Conservation (phyloP, 768 basidiomycete genomes). For the Tylopilus rubrobrunneus region DNA sequence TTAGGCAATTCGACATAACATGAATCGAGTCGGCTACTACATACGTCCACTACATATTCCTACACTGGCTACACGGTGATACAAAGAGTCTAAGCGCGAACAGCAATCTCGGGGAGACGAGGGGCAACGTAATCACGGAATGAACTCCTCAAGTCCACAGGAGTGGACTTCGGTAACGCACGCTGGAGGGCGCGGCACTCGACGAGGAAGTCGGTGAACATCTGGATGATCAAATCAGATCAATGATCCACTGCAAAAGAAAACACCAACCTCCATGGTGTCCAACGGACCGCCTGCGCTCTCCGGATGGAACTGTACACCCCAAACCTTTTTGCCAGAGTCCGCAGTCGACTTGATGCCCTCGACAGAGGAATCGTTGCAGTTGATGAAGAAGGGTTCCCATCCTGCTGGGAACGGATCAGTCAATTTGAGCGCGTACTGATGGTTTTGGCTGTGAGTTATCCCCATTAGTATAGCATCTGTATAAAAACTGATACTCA, state of each 20-base stretch:
- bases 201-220: constrained; percentile 89
- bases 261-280: constrained; percentile 79
- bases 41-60: background rate
- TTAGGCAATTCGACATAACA: constrained; percentile 7
- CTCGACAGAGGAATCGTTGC: constrained; percentile 98
- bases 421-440: constrained; percentile 91
- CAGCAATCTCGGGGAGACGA: constrained; percentile 23
- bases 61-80: constrained; percentile 12
- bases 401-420: constrained; percentile 96
- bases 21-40: background rate
- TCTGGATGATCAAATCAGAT: constrained; percentile 41
- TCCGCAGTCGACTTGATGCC: constrained; percentile 93
- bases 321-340: constrained; percentile 92
- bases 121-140: constrained; percentile 19
- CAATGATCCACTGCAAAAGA: background rate
- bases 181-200: constrained; percentile 68
- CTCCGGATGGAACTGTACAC: constrained; percentile 99
- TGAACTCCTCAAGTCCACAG: constrained; percentile 12
- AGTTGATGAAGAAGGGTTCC: constrained; percentile 99
- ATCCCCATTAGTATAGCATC: constrained; percentile 1
- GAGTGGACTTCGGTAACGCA: constrained; percentile 21
- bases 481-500: background rate
- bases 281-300: constrained; percentile 98
- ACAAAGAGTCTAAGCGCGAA: constrained; percentile 23
- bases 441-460: constrained; percentile 81